Evolutionary conservation across 2,329 filamentous ascomycete genomes (phyloP), one percentile per base, ranked within the genome.

Genomic region (Lachnellula arida): DNA sequence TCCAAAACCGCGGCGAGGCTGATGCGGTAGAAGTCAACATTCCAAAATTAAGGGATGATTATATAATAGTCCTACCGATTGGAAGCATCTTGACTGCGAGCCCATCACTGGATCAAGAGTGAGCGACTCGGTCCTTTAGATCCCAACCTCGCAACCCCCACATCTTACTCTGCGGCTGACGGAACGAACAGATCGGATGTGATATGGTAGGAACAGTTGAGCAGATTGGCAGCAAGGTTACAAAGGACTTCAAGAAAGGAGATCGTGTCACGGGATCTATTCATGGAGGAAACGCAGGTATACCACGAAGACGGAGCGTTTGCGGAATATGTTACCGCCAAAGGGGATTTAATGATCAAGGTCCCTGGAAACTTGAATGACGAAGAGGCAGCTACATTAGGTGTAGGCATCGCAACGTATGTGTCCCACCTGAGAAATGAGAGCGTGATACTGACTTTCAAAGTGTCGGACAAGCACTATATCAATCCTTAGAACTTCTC

Each of bases 161-260:
- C 22, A 15, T 5, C 2, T 46, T 19, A 17, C 12, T 37, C 25
- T 35, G n/a, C 32, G 51, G 25, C 51, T 28, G 46, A 35, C 40
- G 49, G 11, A 14, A 35, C 22, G 12, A 22, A 8, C 8, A 63
- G 63, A 59, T 71, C 37, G 76, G 76, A n/a, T 76, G 72, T 52
- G 78, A 80, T 80, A 74, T 53, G 72, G 74, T 28, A 78, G 78
- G 40, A 63, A 75, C 5, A 14, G 73, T 81, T 2, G 73, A 76
- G 39, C 72, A 75, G 51, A 69, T 80, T 23, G 78, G 78, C 8
- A 53, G 63, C 4, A 71, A 71, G 35, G 74, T 77, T 19, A 74
- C 67, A 15, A 74, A 74, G 58, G 54, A 64, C 5, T 74, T 78
- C 56, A 73, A 73, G 62, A 73, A 73, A 52, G 79, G 79, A 2